Evolutionary conservation across 2,329 filamentous ascomycete genomes (phyloP), one percentile per base, ranked within the genome.

Genomic region (Colletotrichum noveboracense): DNA sequence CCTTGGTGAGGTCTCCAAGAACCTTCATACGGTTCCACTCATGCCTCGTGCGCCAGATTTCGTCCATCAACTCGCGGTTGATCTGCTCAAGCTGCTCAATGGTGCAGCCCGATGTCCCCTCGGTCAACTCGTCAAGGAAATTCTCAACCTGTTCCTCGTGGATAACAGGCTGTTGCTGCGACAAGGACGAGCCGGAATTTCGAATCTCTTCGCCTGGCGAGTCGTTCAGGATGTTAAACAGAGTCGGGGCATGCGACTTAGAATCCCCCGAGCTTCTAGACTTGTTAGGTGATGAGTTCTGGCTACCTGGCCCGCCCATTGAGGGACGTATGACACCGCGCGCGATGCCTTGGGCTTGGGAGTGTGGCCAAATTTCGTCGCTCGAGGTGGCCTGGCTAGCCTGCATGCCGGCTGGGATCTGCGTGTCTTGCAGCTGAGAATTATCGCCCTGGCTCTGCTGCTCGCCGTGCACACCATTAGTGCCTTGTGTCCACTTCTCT

Each of bases 31-130:
- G 92, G 84, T 99, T 97, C 91, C 95, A 97, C 80, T 97, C 93
- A 64, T 92, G 90, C 66, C 96, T 91, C 76, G 90, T 91, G 76
- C 89, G 89, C 97, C 97, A 99, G 60, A 98, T 91, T 77, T 93
- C 92, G 76, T 96, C 94, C 96, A 98, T 98, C 77, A 98, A 87
- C 78, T 94, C 92, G 9, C 96, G 93, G 83, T 96, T 96, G 82
- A 98, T 93, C 84, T 98, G 96, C 87, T 98, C 96, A 24, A 99
- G 87, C 84, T 99, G 96, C 85, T 99, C 97, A 68, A 99, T 94
- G 0, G 93, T 94, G 83, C 94, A 95, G 1, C 95, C 95, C 24
- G 91, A 93, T 3, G 94, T 96, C 60, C 89, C 88, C 32, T 90
- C 85, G 0, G 93, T 92, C 38, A 98, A 86, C 48, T 91, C 88